Evolutionary conservation across 768 basidiomycete species (phyloP).

Genomic region (Hemileccinum rubropunctum): DNA sequence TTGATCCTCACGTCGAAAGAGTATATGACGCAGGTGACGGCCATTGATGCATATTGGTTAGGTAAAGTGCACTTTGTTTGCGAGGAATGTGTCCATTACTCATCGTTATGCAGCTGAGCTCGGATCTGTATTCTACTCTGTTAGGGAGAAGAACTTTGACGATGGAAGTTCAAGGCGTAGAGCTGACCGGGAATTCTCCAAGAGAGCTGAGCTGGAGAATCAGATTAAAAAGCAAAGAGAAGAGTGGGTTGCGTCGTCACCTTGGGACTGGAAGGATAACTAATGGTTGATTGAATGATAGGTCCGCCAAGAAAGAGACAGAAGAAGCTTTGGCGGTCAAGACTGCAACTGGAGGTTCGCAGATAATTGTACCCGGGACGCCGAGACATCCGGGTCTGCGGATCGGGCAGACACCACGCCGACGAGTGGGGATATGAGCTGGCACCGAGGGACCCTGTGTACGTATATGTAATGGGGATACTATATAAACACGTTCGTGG

Average conservation of each 20-base stretch:
- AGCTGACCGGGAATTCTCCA: slow-evolving; percentile 89
- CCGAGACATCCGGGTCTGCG: slow-evolving; percentile 70
- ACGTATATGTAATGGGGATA: no score
- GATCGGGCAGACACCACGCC: slow-evolving; percentile 72
- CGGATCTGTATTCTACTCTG: slow-evolving; percentile 95
- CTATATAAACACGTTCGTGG: no score
- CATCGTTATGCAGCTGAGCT: slow-evolving; percentile 64
- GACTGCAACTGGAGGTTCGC: slow-evolving; percentile 51
- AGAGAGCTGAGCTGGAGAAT: slow-evolving; percentile 85
- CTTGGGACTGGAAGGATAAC: not conserved
- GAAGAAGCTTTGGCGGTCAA: slow-evolving; percentile 60
- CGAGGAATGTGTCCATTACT: slow-evolving; percentile 1
- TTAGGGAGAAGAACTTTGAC: slow-evolving; percentile 97
- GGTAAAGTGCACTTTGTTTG: slow-evolving; percentile 45
- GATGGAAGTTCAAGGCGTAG: slow-evolving; percentile 73
- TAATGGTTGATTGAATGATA: slow-evolving; percentile 26
- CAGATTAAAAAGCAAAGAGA: slow-evolving; percentile 86
- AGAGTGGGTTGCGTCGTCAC: slow-evolving; percentile 39
- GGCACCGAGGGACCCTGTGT: not conserved
- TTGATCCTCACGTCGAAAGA: slow-evolving; percentile 92
- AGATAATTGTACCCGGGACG: slow-evolving; percentile 78
- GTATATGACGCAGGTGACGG: slow-evolving; percentile 99
- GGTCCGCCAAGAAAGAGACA: slow-evolving; percentile 58
- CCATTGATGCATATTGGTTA: slow-evolving; percentile 96
- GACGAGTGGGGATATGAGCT: slow-evolving; percentile 62